These are phyloP conservation scores for Pseudogymnoascus sp. DNA, from an alignment of 2,329 filamentous ascomycete genomes.

Conservation along the genomic window DNA sequence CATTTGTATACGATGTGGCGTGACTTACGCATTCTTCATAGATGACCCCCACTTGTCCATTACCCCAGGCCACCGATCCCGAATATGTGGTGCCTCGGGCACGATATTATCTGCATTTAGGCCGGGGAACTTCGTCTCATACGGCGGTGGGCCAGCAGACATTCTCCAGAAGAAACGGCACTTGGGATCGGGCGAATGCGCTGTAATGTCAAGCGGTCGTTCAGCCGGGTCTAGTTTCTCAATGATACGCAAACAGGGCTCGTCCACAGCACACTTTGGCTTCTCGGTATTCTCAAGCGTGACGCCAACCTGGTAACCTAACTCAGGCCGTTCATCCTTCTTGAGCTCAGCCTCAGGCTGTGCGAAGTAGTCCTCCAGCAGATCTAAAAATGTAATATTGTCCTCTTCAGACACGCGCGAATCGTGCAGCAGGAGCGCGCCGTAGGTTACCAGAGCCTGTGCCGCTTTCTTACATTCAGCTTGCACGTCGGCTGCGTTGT, in stretches of 20 bases:
- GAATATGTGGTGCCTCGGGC: constrained; percentile 41
- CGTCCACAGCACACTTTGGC: constrained; percentile 55
- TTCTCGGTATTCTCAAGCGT: constrained; percentile 57
- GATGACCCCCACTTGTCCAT: constrained; percentile 37
- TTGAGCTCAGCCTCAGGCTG: constrained; percentile 41
- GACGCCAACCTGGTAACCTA: constrained; percentile 54
- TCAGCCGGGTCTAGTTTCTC: constrained; percentile 44
- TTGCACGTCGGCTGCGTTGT: constrained; percentile 36
- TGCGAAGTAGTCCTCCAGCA: constrained; percentile 58
- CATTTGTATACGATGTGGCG: constrained; percentile 44
- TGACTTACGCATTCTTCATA: constrained; percentile 50
- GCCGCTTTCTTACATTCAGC: constrained; percentile 48
- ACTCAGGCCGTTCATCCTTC: constrained; percentile 47
- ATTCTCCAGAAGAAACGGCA: constrained; percentile 58
- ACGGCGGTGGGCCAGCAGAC: constrained; percentile 42
- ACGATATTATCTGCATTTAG: constrained; percentile 49
- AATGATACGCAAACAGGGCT: constrained; percentile 51
- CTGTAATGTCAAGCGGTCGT: constrained; percentile 50
- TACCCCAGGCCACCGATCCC: constrained; percentile 22
- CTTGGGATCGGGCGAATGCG: constrained; percentile 51
- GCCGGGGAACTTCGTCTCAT: constrained; percentile 45
- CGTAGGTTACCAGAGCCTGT: constrained; percentile 49
- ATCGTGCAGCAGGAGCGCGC: constrained; percentile 52
- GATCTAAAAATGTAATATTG: constrained; percentile 50
- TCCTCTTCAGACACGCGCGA: constrained; percentile 47